Percentiles rank a stretch among this genome's conserved stretches.
phyloP scores from a whole-genome alignment of 2,329 filamentous ascomycete species.

The Trichoderma koningiopsis region DNA sequence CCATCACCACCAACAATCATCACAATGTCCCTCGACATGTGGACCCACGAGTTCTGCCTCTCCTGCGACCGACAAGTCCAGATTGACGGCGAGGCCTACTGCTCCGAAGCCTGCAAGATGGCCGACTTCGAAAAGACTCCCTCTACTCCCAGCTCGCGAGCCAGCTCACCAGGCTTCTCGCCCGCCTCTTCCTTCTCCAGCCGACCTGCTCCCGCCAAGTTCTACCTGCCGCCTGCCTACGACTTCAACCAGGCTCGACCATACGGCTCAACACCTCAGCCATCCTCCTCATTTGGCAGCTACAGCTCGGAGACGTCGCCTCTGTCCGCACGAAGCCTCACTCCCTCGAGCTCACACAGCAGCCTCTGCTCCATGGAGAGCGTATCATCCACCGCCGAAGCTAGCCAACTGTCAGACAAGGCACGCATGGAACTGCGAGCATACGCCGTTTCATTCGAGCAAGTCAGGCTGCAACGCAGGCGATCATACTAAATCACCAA shows the following conservation, averaged over 20 bases:
- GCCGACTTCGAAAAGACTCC: conserved; percentile 77
- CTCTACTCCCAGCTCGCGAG: conserved; percentile 57
- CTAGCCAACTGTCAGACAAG: conserved; percentile 68
- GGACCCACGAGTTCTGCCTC: conserved; percentile 92
- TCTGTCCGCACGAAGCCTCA: conserved; percentile 48
- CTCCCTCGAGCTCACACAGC: conserved; percentile 78
- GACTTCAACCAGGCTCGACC: conserved; percentile 69
- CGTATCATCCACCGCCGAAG: conserved; percentile 54
- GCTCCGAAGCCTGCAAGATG: conserved; percentile 87
- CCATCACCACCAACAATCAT: conserved; percentile 12
- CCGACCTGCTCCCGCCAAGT: conserved; percentile 44
- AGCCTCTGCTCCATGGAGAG: conserved; percentile 80
- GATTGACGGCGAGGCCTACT: conserved; percentile 80
- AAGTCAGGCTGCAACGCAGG: conserved; percentile 64
- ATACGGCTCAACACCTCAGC: conserved; percentile 54
- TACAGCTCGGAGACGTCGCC: conserved; percentile 33
- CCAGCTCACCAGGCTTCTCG: conserved; percentile 58
- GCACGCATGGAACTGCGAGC: conserved; percentile 77
- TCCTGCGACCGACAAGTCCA: conserved; percentile 80
- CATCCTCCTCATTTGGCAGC: conserved; percentile 31
- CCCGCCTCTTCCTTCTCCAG: conserved; percentile 47
- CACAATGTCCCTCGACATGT: conserved; percentile 62
- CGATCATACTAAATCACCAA: conserved; percentile 52
- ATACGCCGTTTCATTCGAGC: conserved; percentile 88
- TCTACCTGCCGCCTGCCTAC: conserved; percentile 74